phyloP scores from a whole-genome alignment of 1,284 basidiomycete species.

The Rhodofomes roseus region DNA sequence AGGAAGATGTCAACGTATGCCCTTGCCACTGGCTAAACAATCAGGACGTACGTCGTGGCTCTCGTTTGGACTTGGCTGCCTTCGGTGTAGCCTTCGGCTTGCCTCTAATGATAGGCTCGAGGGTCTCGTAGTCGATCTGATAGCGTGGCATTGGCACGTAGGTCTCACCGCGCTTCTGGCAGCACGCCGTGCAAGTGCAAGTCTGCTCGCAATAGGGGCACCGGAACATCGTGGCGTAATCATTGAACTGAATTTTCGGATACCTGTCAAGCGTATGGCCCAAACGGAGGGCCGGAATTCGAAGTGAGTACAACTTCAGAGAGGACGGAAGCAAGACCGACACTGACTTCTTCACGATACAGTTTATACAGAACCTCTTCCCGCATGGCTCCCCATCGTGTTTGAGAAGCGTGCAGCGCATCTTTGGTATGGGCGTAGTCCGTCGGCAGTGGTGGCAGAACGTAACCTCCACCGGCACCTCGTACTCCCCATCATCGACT shows the following conservation, averaged over 20 bases:
- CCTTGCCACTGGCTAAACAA: neutral
- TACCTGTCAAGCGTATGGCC: constrained; percentile 14
- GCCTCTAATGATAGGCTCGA: neutral
- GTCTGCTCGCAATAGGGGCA: constrained; percentile 22
- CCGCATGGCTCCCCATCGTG: constrained; percentile 18
- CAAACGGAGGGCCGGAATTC: too few species aligned
- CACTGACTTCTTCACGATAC: constrained; percentile 23
- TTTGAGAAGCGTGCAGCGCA: constrained; percentile 22
- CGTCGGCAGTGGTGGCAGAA: constrained; percentile 28
- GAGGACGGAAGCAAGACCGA: neutral
- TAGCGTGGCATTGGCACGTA: constrained; percentile 18
- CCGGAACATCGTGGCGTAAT: constrained; percentile 15
- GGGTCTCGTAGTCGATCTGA: constrained; percentile 1
- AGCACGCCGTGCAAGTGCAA: constrained; percentile 27
- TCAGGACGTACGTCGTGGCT: neutral
- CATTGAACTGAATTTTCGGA: constrained; percentile 21
- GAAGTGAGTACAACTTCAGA: too few species aligned
- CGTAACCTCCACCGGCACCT: constrained; percentile 6
- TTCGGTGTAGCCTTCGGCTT: neutral
- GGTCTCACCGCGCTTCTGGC: constrained; percentile 18
- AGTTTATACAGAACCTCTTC: constrained; percentile 22
- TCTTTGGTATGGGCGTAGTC: constrained; percentile 18
- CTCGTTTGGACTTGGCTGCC: neutral
- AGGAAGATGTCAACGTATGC: neutral
- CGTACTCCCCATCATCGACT: neutral